Percentiles rank a stretch among this genome's conserved stretches.
Conservation (phyloP, 75 land plant genomes). For the Cryptomeria japonica region DNA sequence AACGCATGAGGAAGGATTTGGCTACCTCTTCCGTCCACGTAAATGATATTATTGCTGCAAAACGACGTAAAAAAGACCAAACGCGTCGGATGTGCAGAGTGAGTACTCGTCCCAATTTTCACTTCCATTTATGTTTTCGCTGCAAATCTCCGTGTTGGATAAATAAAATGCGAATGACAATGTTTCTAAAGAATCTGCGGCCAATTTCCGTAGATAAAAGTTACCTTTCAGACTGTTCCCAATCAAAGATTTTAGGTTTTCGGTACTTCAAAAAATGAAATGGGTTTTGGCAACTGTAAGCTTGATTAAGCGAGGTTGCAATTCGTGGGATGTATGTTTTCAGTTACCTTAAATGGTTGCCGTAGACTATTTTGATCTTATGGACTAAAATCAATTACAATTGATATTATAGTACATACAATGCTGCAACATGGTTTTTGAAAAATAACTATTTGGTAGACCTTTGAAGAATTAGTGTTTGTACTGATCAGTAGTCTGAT, state of each 20-base stretch:
- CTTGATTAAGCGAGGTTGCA: not conserved
- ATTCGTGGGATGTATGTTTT: not conserved
- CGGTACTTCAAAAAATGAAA: not conserved
- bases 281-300: no score
- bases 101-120: not conserved
- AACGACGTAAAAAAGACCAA: constrained; percentile 78
- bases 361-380: not conserved
- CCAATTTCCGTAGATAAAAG: not conserved
- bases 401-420: no score
- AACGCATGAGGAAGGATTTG: constrained; percentile 43
- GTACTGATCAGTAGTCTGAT: not conserved
- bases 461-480: not conserved
- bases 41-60: constrained; percentile 71
- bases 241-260: not conserved
- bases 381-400: no score
- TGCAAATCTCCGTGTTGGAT: not conserved
- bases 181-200: not conserved
- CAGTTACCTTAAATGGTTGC: not conserved
- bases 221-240: not conserved
- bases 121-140: not conserved
- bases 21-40: constrained; percentile 52
- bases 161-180: not conserved
- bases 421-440: no score
- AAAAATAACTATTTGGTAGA: not conserved
- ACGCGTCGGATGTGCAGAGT: constrained; percentile 87